Percentiles rank a stretch among this genome's conserved stretches.
These are phyloP conservation scores for Penicillium sp. DNA, from an alignment of 2,329 filamentous ascomycete genomes.

Conservation along the genomic window DNA sequence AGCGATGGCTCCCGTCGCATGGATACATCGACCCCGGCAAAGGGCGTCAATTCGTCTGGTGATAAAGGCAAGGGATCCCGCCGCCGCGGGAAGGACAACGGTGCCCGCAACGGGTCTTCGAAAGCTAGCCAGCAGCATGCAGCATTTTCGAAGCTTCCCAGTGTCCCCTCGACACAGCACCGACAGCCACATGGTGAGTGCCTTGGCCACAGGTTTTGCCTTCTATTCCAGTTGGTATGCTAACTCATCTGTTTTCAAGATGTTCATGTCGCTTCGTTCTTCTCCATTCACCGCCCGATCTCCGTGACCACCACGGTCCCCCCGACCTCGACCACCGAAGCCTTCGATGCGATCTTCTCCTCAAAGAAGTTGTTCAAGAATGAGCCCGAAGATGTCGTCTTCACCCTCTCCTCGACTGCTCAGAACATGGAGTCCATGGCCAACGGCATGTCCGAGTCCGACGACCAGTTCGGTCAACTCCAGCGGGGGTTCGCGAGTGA, in stretches of 20 bases:
- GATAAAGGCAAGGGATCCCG: constrained; percentile 36
- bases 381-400: constrained; percentile 57
- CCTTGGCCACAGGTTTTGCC: background rate
- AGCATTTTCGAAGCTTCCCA: constrained; percentile 43
- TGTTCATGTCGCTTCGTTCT: constrained; percentile 84
- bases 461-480: constrained; percentile 34
- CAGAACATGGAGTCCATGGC: constrained; percentile 42
- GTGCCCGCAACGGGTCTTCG: constrained; percentile 29
- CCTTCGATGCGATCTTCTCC: constrained; percentile 82
- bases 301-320: constrained; percentile 80
- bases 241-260: constrained; percentile 51
- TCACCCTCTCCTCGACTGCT: constrained; percentile 55
- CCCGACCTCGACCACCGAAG: constrained; percentile 63
- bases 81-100: constrained; percentile 36
- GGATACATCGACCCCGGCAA: constrained; percentile 39
- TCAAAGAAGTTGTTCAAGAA: constrained; percentile 46
- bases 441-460: constrained; percentile 31
- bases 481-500: constrained; percentile 26
- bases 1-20: constrained; percentile 44
- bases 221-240: background rate
- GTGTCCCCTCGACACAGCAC: constrained; percentile 48
- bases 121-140: constrained; percentile 38
- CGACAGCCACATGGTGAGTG: constrained; percentile 46
- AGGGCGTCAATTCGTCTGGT: constrained; percentile 36
- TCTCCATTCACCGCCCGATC: constrained; percentile 91